These are phyloP conservation scores for Trifolium pratense DNA, from an alignment of 306 rosid genomes.

Conservation along the genomic window DNA sequence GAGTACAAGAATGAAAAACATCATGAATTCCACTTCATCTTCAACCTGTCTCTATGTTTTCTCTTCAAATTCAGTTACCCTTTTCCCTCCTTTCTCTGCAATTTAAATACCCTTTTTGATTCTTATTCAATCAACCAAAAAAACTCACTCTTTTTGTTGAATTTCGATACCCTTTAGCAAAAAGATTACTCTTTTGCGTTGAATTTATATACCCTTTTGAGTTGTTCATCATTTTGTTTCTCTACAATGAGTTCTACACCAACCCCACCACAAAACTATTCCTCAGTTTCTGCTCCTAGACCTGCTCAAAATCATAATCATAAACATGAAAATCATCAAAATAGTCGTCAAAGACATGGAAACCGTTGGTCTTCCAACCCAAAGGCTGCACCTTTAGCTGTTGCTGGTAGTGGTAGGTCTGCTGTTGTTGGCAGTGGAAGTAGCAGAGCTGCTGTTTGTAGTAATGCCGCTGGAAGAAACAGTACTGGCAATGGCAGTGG, in stretches of 20 bases:
- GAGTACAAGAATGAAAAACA: not conserved
- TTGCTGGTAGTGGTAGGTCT: slow-evolving; percentile 12
- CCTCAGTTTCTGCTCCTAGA: slow-evolving; percentile 58
- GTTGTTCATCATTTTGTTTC: not conserved
- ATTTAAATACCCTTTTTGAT: not conserved
- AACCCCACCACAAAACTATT: slow-evolving; percentile 36
- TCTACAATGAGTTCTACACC: slow-evolving; percentile 42
- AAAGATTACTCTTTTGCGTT: not conserved
- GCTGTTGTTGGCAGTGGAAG: slow-evolving; percentile 17
- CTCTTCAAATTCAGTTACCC: not conserved
- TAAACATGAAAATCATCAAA: slow-evolving; percentile 8
- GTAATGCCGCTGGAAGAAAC: not conserved
- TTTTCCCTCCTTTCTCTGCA: not conserved
- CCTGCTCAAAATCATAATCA: slow-evolving; percentile 53
- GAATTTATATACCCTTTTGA: slow-evolving; percentile 28
- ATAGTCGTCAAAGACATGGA: not conserved
- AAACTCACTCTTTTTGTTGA: not conserved
- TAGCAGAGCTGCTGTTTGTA: slow-evolving; percentile 16
- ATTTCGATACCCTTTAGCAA: not conserved
- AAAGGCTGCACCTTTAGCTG: slow-evolving; percentile 48
- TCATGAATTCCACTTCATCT: not conserved
- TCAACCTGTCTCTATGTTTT: not conserved
- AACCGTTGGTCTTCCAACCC: slow-evolving; percentile 19
- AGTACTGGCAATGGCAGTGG: slow-evolving; percentile 24
- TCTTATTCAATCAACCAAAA: not conserved